Evolutionary conservation across 768 basidiomycete genomes (phyloP).

Genomic region (Tulasnella sp.): DNA sequence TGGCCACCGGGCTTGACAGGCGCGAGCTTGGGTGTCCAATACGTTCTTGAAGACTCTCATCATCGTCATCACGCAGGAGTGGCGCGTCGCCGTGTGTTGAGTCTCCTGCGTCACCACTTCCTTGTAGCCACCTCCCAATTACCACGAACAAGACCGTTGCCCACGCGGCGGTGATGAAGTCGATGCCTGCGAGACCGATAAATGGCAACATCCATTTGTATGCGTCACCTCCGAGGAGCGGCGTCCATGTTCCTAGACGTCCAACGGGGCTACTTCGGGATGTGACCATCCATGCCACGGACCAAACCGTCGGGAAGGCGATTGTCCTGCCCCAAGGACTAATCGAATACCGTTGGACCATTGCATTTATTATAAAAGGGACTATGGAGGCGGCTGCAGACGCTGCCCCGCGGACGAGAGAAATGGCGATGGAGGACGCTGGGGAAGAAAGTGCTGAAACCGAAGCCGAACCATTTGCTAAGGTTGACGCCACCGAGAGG

Average conservation of each 20-base stretch:
- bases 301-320: conserved; percentile 13
- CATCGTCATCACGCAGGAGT: conserved; percentile 3
- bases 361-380: neutral
- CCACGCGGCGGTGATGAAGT: conserved; percentile 70
- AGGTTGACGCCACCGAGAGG: neutral
- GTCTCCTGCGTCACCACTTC: conserved; percentile 43
- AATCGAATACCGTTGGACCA: neutral
- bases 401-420: neutral
- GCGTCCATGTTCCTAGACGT: conserved; percentile 59
- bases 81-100: conserved; percentile 1
- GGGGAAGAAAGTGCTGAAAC: neutral
- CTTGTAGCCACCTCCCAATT: conserved; percentile 25
- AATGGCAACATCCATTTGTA: conserved; percentile 55
- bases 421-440: neutral
- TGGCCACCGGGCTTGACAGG: neutral
- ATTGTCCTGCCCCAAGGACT: neutral
- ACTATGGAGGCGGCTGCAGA: neutral
- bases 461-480: neutral
- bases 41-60: neutral
- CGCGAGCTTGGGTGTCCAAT: neutral
- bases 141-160: conserved; percentile 49
- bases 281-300: conserved; percentile 35
- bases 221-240: conserved; percentile 35
- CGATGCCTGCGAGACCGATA: conserved; percentile 46
- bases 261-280: conserved; percentile 55